A percentile compares a stretch with the other conserved stretches of the same genome.
phyloP scores from a whole-genome alignment of 768 basidiomycete species.

The Pisolithus tinctorius region DNA sequence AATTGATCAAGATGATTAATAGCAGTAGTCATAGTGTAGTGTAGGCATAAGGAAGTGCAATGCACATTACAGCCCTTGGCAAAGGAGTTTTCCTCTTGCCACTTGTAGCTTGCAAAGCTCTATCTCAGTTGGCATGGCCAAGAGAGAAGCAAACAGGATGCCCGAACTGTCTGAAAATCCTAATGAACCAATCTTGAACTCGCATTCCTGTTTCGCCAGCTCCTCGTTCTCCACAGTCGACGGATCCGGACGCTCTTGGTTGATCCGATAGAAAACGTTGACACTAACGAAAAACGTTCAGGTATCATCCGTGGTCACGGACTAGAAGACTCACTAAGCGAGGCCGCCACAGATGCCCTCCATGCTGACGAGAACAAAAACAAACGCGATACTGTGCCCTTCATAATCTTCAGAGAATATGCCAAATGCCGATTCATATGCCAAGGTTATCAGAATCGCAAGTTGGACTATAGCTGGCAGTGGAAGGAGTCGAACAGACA shows the following conservation, averaged over 20 bases:
- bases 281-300: slow-evolving; percentile 45
- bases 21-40: background rate
- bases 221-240: slow-evolving; percentile 44
- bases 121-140: slow-evolving; percentile 50
- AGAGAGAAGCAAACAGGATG: slow-evolving; percentile 39
- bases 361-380: slow-evolving; percentile 72
- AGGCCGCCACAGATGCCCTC: slow-evolving; percentile 93
- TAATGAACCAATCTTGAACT: slow-evolving; percentile 87
- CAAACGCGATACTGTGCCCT: slow-evolving; percentile 48
- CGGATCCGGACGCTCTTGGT: slow-evolving; percentile 57
- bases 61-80: slow-evolving; percentile 45
- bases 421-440: slow-evolving; percentile 62
- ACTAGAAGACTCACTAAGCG: slow-evolving; percentile 62
- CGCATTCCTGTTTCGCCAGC: slow-evolving; percentile 65
- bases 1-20: background rate
- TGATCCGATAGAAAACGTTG: slow-evolving; percentile 80
- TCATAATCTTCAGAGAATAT: slow-evolving; percentile 44
- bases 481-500: slow-evolving; percentile 62
- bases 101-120: slow-evolving; percentile 71
- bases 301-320: background rate
- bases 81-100: slow-evolving; percentile 61
- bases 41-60: no score
- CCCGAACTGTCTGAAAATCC: slow-evolving; percentile 81
- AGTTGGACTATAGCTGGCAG: slow-evolving; percentile 72
- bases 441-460: slow-evolving; percentile 54